Conservation (phyloP, 2,329 filamentous ascomycete species). For the Calonectria pseudoreteaudii region DNA sequence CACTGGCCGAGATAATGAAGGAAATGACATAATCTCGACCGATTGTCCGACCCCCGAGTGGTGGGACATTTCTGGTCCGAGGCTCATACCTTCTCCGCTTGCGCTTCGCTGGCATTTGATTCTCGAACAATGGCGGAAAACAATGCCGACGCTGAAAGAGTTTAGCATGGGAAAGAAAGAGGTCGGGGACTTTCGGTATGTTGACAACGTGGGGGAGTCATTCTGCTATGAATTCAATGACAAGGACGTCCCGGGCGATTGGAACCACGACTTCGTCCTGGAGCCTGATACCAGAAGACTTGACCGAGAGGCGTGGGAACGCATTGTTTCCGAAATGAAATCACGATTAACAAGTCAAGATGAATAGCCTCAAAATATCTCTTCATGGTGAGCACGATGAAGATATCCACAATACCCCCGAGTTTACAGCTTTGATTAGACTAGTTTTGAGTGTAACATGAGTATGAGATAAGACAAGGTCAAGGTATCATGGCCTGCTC, state of each 20-base stretch:
- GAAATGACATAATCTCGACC: not conserved
- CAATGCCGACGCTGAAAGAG: not conserved
- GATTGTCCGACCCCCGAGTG: not conserved
- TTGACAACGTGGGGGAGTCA: not conserved
- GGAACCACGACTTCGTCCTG: not conserved
- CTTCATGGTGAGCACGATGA: not conserved
- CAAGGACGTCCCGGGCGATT: not conserved
- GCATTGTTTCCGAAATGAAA: not conserved
- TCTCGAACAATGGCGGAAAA: not conserved
- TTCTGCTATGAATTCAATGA: constrained; percentile 1
- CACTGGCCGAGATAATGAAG: not conserved
- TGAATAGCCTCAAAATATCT: too few species aligned
- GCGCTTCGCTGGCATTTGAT: not conserved
- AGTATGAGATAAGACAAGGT: not conserved
- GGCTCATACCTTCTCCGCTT: not conserved
- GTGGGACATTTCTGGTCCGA: not conserved
- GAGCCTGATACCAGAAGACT: not conserved
- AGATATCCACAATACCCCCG: not conserved
- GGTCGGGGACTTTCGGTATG: not conserved
- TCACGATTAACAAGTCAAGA: too few species aligned
- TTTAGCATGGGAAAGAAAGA: not conserved
- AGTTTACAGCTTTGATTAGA: not conserved
- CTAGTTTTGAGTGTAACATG: not conserved
- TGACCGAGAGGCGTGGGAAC: not conserved
- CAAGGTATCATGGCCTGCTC: not conserved